Evolutionary conservation across 345 rosid species (phyloP), one percentile per base, ranked within the genome.

Genomic region (Salix udensis): DNA sequence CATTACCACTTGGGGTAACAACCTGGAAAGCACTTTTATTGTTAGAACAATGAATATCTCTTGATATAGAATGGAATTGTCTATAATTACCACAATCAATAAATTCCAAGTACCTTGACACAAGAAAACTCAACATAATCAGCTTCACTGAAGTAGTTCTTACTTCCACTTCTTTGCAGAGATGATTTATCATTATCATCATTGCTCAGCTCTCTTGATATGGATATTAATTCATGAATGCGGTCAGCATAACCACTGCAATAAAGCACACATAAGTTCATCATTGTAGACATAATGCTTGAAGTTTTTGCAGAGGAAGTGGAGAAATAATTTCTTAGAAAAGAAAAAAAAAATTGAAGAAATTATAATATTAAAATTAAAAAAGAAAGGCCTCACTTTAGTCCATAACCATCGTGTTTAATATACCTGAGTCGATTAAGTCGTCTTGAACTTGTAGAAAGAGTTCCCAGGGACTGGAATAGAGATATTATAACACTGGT

Each of bases 201-300:
- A 62, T 71, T 78, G 74, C 92, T 87, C 72, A 92, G 89, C 87
- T 94, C 98, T 84, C 92, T 92, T 66, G 97, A 94, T 88, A 96
- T 80, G 70, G 82, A 87, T 81, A 92, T 87, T 81, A 96, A 76
- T 81, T 96, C 99, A 80, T 93, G 89, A 87, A 96, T 96, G 79
- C 98, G 97, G 75, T 91, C 95, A 72, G 99, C 99, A 87, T 92
- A 96, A 73, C 99, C 99, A 88, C 99, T 96, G 88, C 39, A 62
- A 77, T 40, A 61, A 75, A 79, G 78, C 21, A 79, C 73, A 44
- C 34, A 82, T 58, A 58, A 58, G 23, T 13, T n/a, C 23, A 11
- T 58, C 28, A 58, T 26, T 46, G 66, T 30, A 64, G 40, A 34
- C 50, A 34, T 73, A 42, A n/a, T 71, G 40, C 74, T 28, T 18